Evolutionary conservation across 2,329 filamentous ascomycete genomes (phyloP).

Genomic region (Thielaviopsis cerberus): DNA sequence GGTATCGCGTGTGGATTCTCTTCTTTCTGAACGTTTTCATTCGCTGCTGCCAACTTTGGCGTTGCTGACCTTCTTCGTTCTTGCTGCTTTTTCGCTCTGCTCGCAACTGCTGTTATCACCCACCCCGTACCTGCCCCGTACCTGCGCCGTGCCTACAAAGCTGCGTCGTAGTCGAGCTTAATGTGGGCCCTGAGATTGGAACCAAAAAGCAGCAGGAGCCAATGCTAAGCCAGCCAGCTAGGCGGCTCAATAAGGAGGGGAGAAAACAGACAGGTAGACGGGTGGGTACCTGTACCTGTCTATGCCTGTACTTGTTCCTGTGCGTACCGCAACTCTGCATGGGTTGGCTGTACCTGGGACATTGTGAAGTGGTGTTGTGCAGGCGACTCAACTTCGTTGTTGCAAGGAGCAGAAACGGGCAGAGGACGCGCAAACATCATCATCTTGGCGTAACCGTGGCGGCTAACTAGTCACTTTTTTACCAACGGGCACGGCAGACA

Average conservation of each 20-base stretch:
- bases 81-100: neutral
- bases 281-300: neutral
- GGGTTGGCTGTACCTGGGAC: neutral
- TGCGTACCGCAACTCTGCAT: neutral
- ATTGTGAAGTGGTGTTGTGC: neutral
- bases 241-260: neutral
- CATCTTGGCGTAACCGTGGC: neutral
- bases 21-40: too few relatives aligned
- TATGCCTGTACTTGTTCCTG: neutral
- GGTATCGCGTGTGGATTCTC: too few relatives aligned
- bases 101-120: neutral
- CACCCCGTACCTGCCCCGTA: neutral
- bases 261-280: neutral
- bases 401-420: neutral
- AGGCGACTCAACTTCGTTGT: neutral
- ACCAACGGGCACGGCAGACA: neutral
- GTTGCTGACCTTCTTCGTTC: neutral
- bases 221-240: neutral
- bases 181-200: neutral
- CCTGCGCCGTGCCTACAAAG: neutral
- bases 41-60: neutral
- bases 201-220: neutral
- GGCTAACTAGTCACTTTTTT: neutral
- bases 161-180: neutral
- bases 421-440: conserved; percentile 7